A percentile compares a stretch with the other conserved stretches of the same genome.
Evolutionary conservation across 345 rosid species (phyloP).

Genomic region (Reutealis trisperma): DNA sequence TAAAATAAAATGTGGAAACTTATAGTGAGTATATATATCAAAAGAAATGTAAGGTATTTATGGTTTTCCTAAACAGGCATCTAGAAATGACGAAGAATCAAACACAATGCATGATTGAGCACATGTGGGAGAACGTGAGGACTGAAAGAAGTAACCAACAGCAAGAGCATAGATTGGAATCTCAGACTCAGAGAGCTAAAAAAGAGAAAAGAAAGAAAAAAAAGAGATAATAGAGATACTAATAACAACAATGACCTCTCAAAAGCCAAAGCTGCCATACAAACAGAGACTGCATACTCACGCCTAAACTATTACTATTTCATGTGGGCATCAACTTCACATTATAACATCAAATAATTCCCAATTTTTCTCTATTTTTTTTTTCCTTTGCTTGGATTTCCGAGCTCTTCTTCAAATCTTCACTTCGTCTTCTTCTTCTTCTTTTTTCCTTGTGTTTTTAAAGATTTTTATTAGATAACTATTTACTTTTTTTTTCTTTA

Average conservation of each 20-base stretch:
- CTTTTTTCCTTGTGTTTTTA: not conserved
- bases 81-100: slow-evolving; percentile 37
- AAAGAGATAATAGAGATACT: not conserved
- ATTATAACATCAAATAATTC: no score
- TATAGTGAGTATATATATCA: no score
- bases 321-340: slow-evolving; percentile 4
- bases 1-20: no score
- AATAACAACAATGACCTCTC: slow-evolving; percentile 33
- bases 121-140: slow-evolving; percentile 47
- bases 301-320: slow-evolving; percentile 26
- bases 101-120: slow-evolving; percentile 37
- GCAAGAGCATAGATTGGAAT: slow-evolving; percentile 35
- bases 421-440: slow-evolving; percentile 4
- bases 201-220: not conserved
- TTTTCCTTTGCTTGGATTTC: slow-evolving; percentile 35
- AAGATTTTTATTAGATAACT: not conserved
- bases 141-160: slow-evolving; percentile 2
- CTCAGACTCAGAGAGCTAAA: slow-evolving; percentile 5
- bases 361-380: no score
- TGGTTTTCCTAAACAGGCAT: not conserved
- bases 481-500: not conserved
- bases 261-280: slow-evolving; percentile 60
- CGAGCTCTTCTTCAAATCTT: slow-evolving; percentile 14
- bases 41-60: not conserved
- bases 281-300: slow-evolving; percentile 43